Evolutionary conservation across 768 basidiomycete species (phyloP).

Genomic region (Boletellus emodensis): DNA sequence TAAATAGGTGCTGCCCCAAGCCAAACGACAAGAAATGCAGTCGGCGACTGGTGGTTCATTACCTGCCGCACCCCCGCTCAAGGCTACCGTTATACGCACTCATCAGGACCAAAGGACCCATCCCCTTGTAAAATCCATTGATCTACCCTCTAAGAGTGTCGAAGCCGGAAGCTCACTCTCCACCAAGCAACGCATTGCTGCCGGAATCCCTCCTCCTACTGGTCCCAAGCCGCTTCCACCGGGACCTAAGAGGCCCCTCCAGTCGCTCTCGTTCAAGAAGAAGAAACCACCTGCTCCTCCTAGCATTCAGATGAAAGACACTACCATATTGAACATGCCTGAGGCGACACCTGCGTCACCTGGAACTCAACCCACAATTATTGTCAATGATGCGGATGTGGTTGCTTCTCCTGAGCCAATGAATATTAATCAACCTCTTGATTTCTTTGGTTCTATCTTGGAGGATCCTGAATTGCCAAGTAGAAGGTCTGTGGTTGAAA

Average conservation of each 20-base stretch:
- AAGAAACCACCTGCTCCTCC: constrained; percentile 18
- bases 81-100: constrained; percentile 16
- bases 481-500: constrained; percentile 13
- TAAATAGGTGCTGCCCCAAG: neutral
- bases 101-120: constrained; percentile 29
- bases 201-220: constrained; percentile 34
- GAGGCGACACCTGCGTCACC: constrained; percentile 11
- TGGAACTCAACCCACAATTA: neutral
- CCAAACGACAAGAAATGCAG: constrained; percentile 8
- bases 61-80: constrained; percentile 12
- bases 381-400: neutral
- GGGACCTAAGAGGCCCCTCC: constrained; percentile 22
- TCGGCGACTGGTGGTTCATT: neutral
- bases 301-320: constrained; percentile 14
- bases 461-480: constrained; percentile 5
- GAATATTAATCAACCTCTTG: constrained; percentile 16
- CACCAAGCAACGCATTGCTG: constrained; percentile 49
- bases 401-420: constrained; percentile 19
- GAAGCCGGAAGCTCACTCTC: constrained; percentile 37
- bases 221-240: constrained; percentile 34
- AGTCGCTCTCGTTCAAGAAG: constrained; percentile 45
- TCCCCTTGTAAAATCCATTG: constrained; percentile 33
- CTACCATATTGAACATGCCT: neutral
- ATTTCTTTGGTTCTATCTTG: constrained; percentile 9
- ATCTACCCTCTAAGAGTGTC: constrained; percentile 19